A percentile compares a stretch with the other conserved stretches of the same genome.
phyloP scores from a whole-genome alignment of 2,329 filamentous ascomycete species.

The Penicillium sp. region DNA sequence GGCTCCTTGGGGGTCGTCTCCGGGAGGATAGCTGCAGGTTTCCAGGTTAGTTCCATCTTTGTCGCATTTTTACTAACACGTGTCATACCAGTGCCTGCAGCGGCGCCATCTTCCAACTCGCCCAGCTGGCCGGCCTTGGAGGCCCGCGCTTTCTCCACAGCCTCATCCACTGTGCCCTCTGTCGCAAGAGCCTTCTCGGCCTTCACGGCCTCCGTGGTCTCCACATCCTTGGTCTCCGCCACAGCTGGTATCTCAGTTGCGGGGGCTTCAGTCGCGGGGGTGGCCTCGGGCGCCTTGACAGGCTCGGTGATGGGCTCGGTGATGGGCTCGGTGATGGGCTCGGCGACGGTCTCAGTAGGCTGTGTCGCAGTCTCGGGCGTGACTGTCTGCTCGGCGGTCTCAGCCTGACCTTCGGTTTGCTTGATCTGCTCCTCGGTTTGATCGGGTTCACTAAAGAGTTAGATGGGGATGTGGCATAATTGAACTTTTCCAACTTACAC shows the following conservation, averaged over 20 bases:
- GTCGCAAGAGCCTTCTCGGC: conserved; percentile 4
- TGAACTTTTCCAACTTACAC: conserved; percentile 28
- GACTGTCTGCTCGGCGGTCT: conserved; percentile 15
- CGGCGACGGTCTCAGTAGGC: conserved; percentile 7
- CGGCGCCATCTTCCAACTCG: conserved; percentile 14
- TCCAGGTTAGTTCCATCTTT: background rate
- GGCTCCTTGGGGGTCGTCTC: conserved; percentile 21
- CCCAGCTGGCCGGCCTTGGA: conserved; percentile 21
- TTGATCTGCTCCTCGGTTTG: conserved; percentile 23
- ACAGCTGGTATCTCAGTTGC: conserved; percentile 7
- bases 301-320: conserved; percentile 5
- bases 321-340: background rate
- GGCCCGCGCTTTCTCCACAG: conserved; percentile 24
- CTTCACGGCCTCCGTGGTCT: conserved; percentile 12
- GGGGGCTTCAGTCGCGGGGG: conserved; percentile 1
- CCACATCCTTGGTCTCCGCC: conserved; percentile 10
- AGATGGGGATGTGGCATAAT: conserved; percentile 1
- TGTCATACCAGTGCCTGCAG: conserved; percentile 19
- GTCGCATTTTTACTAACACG: background rate
- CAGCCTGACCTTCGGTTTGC: conserved; percentile 20
- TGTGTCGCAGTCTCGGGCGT: conserved; percentile 7
- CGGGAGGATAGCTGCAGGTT: conserved; percentile 19
- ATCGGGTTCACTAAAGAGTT: conserved; percentile 18
- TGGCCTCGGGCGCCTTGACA: conserved; percentile 11
- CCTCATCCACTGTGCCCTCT: conserved; percentile 13